Evolutionary conservation across 176 grass and related monocot species (phyloP).

Genomic region (Aegilops longissima): DNA sequence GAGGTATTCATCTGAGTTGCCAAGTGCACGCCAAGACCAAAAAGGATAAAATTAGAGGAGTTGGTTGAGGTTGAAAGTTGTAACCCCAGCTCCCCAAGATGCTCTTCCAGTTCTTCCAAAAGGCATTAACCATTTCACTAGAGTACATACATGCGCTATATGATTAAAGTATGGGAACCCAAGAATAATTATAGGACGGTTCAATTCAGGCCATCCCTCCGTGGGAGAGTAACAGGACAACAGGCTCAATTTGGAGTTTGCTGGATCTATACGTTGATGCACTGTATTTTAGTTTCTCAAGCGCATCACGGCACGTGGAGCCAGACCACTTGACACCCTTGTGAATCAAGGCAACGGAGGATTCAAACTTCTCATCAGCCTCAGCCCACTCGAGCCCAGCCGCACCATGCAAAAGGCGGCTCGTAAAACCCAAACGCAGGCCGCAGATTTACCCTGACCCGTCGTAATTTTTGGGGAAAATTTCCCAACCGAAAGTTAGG

Average conservation of each 20-base stretch:
- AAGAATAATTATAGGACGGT: neutral
- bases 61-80: neutral
- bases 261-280: neutral
- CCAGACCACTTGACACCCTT: neutral
- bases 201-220: neutral
- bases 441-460: neutral
- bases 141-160: neutral
- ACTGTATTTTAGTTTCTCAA: neutral
- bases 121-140: neutral
- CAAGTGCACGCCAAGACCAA: too few species aligned
- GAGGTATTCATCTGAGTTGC: too few species aligned
- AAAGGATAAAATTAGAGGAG: too few species aligned
- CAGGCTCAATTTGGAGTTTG: neutral
- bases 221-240: neutral
- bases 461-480: neutral
- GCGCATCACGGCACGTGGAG: neutral
- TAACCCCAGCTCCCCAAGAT: neutral
- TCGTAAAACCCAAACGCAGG: neutral
- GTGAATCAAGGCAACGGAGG: neutral
- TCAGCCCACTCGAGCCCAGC: neutral
- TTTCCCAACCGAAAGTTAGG: slow-evolving; percentile 5
- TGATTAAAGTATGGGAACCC: neutral
- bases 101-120: slow-evolving; percentile 15
- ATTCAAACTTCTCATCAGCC: neutral
- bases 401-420: neutral